Conservation (phyloP, 2,329 filamentous ascomycete genomes). For the Pestalotiopsis sp. region DNA sequence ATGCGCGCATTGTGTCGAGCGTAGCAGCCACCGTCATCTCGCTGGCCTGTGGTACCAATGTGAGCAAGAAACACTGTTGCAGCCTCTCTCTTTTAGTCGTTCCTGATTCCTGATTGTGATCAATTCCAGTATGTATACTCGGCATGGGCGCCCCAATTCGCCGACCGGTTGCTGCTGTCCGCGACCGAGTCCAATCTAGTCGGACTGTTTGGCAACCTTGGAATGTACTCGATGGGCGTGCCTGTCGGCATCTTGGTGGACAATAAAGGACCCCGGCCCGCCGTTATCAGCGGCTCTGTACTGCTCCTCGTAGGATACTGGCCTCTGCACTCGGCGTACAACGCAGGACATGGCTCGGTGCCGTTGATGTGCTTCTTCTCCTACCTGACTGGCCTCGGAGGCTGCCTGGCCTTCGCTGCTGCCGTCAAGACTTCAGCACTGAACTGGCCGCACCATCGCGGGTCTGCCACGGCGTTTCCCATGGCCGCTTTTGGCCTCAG, state of each 20-base stretch:
- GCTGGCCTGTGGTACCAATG: conserved; percentile 91
- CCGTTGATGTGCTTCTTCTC: conserved; percentile 76
- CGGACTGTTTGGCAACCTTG: conserved; percentile 81
- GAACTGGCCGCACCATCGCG: conserved; percentile 89
- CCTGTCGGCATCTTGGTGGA: conserved; percentile 90
- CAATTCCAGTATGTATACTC: conserved; percentile 89
- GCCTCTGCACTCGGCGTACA: conserved; percentile 79
- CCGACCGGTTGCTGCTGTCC: conserved; percentile 80
- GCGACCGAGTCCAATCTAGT: conserved; percentile 95
- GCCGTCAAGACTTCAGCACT: conserved; percentile 84
- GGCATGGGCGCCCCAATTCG: conserved; percentile 96
- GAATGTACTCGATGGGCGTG: conserved; percentile 91
- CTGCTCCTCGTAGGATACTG: conserved; percentile 81
- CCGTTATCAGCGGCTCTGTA: conserved; percentile 74
- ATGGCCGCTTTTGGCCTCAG: conserved; percentile 91
- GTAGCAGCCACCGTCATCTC: conserved; percentile 83
- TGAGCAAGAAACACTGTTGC: conserved; percentile 43
- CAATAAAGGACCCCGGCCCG: conserved; percentile 75
- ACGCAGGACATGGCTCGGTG: conserved; percentile 64
- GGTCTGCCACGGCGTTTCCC: conserved; percentile 92
- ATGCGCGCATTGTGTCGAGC: conserved; percentile 78
- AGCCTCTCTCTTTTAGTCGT: background rate
- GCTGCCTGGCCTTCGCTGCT: conserved; percentile 88
- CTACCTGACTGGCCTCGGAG: conserved; percentile 84
- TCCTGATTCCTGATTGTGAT: conserved; percentile 14